Conservation (phyloP, 352 stramenopile genomes). For the Chrysophaeum taylorii region DNA sequence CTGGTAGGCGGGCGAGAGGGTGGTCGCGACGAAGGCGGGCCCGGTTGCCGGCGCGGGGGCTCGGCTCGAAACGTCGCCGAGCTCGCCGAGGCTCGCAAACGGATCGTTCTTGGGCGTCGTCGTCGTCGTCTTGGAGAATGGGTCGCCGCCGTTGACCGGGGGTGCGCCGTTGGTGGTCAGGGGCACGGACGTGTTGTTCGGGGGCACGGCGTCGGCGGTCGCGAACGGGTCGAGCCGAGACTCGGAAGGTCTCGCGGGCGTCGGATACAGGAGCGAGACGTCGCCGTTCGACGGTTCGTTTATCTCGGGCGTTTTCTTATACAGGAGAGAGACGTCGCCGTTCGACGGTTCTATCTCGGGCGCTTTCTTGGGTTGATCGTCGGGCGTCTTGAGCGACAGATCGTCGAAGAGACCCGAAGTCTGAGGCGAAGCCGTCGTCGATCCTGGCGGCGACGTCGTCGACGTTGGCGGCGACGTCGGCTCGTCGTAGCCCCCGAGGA, state of each 20-base stretch:
- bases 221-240: neutral
- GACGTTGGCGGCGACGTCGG: conserved; percentile 32
- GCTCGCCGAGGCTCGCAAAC: neutral
- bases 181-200: too few relatives aligned
- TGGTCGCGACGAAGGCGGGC: neutral
- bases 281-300: conserved; percentile 31
- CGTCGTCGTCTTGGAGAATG: neutral
- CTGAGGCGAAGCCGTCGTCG: too few relatives aligned
- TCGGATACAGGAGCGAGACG: neutral
- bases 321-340: conserved; percentile 20
- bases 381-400: conserved; percentile 59
- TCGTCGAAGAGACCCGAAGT: too few relatives aligned
- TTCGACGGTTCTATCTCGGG: neutral
- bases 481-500: conserved; percentile 57
- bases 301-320: neutral
- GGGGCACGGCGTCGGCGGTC: neutral
- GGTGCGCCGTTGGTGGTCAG: neutral
- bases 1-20: neutral
- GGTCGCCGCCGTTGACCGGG: neutral
- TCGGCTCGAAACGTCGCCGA: neutral
- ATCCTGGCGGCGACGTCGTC: too few relatives aligned
- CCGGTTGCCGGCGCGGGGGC: neutral
- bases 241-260: neutral
- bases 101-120: neutral
- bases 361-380: conserved; percentile 17